phyloP scores from a whole-genome alignment of 2,329 filamentous ascomycete genomes.

The Beauveria rudraprayagi region DNA sequence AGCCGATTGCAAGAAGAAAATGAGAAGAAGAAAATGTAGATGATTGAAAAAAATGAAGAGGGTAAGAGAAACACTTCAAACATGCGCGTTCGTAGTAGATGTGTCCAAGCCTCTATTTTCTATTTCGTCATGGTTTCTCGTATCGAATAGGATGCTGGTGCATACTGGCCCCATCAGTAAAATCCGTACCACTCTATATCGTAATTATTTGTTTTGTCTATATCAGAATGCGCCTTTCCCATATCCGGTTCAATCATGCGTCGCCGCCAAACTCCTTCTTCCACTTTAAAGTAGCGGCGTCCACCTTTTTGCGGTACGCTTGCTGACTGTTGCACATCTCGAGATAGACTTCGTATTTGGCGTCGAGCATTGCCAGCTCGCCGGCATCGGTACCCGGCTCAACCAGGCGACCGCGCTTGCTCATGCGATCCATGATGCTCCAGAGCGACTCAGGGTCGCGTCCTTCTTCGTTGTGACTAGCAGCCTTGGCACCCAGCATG shows the following conservation, averaged over 20 bases:
- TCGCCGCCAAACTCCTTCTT: constrained; percentile 21
- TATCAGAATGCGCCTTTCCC: neutral
- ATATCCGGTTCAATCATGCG: neutral
- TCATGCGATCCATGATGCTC: constrained; percentile 97
- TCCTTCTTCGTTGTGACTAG: constrained; percentile 58
- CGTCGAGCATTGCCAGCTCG: constrained; percentile 72
- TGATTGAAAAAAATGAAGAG: too few species aligned
- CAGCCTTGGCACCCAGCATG: constrained; percentile 97
- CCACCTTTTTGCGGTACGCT: constrained; percentile 69
- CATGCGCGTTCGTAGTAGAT: too few species aligned
- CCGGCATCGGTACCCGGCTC: constrained; percentile 61
- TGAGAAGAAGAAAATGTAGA: too few species aligned
- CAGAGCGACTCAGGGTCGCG: constrained; percentile 82
- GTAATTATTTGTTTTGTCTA: neutral
- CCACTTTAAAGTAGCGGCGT: constrained; percentile 46
- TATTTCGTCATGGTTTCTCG: neutral
- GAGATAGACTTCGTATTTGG: constrained; percentile 93
- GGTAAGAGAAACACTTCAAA: too few species aligned
- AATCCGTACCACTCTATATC: neutral
- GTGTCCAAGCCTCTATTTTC: too few species aligned
- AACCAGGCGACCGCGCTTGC: constrained; percentile 81
- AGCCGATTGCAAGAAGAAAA: too few species aligned
- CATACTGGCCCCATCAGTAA: neutral
- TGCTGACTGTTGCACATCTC: constrained; percentile 86
- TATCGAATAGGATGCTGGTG: neutral